Base-by-base conservation (phyloP, 164 flowering plant genomes). In the Vitis amurensis region DNA sequence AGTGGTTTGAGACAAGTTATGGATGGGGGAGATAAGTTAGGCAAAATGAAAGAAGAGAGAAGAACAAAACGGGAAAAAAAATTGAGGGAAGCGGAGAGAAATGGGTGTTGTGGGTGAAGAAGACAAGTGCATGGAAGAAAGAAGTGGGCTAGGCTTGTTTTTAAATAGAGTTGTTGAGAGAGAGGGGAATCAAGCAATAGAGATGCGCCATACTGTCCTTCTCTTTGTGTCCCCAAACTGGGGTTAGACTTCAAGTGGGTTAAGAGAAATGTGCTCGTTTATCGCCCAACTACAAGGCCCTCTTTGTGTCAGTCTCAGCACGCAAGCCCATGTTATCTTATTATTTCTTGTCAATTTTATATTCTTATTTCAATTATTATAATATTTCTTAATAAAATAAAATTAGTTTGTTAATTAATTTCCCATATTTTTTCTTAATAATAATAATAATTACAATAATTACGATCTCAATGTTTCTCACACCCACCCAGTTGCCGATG, bases 91-190 rank as follows among this genome's bases (percentile, higher is more conserved):
- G 44, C 4, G 7, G 61, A 11, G 17, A 11, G 56, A 49, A 44
- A 57, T 47, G 58, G 66, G 75, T 68, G 79, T 68, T 79, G 80
- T 76, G 70, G 59, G 67, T 63, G 73, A 75, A 58, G 77, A 72
- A 72, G 84, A 73, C 81, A 80, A 78, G 73, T 80, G 84, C 81
- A 80, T 80, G 81, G 81, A 80, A 74, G 79, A 73, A 72, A 72
- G 78, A 47, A 55, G 78, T 81, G 79, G 76, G 76, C 74, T 70
- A 44, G 31, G 44, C 11, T 63, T 63, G 61, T 65, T 65, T 72
- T 62, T 76, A 71, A 59, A 78, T 76, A 72, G 71, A 69, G 68
- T 52, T 19, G 15, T 55, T 10, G 69, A 16, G 66, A 57, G 67
- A 58, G 66, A 57, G 55, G 60, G 55, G 27, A 23, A 23, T 23